Percentiles rank a stretch among this genome's conserved stretches.
These are phyloP conservation scores for Moelleriella libera DNA, from an alignment of 2,329 filamentous ascomycete genomes.

Conservation along the genomic window DNA sequence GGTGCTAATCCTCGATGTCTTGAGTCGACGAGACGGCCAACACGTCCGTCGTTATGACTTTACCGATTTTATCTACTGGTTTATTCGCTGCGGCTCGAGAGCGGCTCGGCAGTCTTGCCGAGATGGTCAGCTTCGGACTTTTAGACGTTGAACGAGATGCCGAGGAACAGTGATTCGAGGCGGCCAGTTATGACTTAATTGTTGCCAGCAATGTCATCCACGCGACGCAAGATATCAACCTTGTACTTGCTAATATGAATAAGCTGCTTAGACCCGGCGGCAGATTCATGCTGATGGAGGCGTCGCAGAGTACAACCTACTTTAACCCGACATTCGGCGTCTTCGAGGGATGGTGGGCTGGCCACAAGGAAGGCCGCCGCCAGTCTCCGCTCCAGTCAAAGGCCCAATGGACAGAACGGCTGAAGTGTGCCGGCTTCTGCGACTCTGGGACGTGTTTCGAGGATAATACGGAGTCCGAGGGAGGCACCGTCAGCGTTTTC, in stretches of 20 bases:
- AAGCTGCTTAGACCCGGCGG: slow-evolving; percentile 12
- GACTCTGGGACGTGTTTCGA: background rate
- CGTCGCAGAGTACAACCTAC: slow-evolving; percentile 9
- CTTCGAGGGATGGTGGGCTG: slow-evolving; percentile 22
- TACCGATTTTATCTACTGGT: slow-evolving; percentile 27
- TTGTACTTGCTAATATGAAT: slow-evolving; percentile 5
- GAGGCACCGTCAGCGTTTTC: background rate
- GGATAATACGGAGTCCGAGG: background rate
- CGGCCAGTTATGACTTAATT: slow-evolving; percentile 18
- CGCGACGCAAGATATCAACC: slow-evolving; percentile 12
- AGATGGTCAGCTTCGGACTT: slow-evolving; percentile 8
- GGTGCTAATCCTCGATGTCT: slow-evolving; percentile 21
- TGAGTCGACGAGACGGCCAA: slow-evolving; percentile 5
- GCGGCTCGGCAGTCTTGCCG: slow-evolving; percentile 9
- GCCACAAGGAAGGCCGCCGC: slow-evolving; percentile 7
- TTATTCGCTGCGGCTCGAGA: slow-evolving; percentile 23
- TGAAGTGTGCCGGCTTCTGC: slow-evolving; percentile 1
- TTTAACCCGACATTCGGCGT: slow-evolving; percentile 15
- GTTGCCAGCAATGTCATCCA: slow-evolving; percentile 17
- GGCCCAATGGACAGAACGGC: slow-evolving; percentile 4
- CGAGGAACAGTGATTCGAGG: slow-evolving; percentile 17
- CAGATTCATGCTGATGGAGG: slow-evolving; percentile 14
- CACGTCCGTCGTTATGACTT: slow-evolving; percentile 20
- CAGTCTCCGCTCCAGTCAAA: slow-evolving; percentile 8
- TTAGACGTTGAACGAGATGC: slow-evolving; percentile 16